Evolutionary conservation across 176 grass and related monocot genomes (phyloP), one percentile per base, ranked within the genome.

Genomic region (Carex littledalei): DNA sequence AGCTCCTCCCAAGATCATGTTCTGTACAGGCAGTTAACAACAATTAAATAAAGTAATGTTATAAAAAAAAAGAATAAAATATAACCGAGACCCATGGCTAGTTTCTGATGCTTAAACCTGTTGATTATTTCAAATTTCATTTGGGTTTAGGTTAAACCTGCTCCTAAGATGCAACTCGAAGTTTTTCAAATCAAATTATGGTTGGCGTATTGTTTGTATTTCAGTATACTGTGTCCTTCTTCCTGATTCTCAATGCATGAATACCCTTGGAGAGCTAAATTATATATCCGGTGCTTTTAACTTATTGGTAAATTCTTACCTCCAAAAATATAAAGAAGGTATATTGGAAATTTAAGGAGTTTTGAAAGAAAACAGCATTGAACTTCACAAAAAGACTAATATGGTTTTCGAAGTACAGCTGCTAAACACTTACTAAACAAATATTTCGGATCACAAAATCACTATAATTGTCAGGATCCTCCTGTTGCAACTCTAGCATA

Each of bases 401-500:
- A 41, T 14, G 15, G 16, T 69, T 8, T 71, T 10, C 15, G 12
- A 71, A 45, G 67, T 71, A 45, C 7, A 45, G 67, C 67, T 71
- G 17, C 8, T 5, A 81, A 17, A 64, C 14, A 72, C 66, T 32
- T 78, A 84, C 86, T 34, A 55, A 18, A 54, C 62, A 43, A 2
- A 84, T 26, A 61, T 64, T 74, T 71, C 39, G 81, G 21, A 88
- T 65, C 2, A 52, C 8, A 29, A 64, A 17, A 34, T 77, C 86
- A 62, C 55, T 84, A 67, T 84, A 88, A 41, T 62, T 59, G 59
- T 88, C 67, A 21, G 86, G 79, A 41, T 88, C 80, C 15, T 39
- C 50, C 55, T 84, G 43, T 52, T 88, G 79, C 79, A 88, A 54
- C 60, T 81, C 60, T 21, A 88, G 55, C 79, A 88, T 83, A 63